A percentile compares a stretch with the other conserved stretches of the same genome.
phyloP scores from a whole-genome alignment of 495 filamentous ascomycete genomes.

The Penicillium arizonense region DNA sequence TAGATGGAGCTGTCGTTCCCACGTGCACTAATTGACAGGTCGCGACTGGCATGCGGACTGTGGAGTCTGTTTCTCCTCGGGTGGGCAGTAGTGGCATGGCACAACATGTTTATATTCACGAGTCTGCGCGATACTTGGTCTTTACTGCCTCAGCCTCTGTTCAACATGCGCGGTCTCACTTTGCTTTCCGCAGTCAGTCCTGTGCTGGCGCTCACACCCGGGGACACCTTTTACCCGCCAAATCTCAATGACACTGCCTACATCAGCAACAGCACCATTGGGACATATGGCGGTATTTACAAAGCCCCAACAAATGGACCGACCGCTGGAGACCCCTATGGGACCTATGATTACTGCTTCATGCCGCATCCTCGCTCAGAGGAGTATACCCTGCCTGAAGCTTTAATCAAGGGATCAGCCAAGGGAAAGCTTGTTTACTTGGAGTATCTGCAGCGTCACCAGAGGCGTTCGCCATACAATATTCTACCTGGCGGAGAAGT shows the following conservation, averaged over 20 bases:
- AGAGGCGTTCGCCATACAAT: constrained; percentile 42
- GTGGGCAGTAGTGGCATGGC: background rate
- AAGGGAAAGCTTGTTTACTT: constrained; percentile 36
- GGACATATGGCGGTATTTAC: constrained; percentile 42
- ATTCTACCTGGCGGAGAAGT: constrained; percentile 43
- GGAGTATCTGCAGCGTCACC: constrained; percentile 44
- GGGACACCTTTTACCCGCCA: constrained; percentile 40
- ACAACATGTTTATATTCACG: background rate
- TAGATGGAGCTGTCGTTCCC: background rate
- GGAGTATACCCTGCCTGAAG: constrained; percentile 31
- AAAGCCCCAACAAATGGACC: constrained; percentile 29
- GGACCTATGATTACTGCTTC: constrained; percentile 41
- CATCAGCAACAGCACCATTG: constrained; percentile 39
- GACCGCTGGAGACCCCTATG: constrained; percentile 20
- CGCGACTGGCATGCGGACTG: background rate
- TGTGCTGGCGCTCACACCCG: constrained; percentile 14
- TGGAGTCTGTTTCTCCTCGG: background rate
- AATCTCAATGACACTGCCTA: constrained; percentile 36
- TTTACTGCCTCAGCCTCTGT: background rate
- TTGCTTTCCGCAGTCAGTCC: constrained; percentile 9
- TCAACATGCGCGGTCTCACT: constrained; percentile 15
- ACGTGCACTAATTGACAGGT: constrained; percentile 1
- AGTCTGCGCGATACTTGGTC: background rate
- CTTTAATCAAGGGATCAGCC: constrained; percentile 27
- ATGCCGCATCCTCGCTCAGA: constrained; percentile 45